Evolutionary conservation across 2,329 filamentous ascomycete genomes (phyloP), one percentile per base, ranked within the genome.

Genomic region (Apiospora sp.): DNA sequence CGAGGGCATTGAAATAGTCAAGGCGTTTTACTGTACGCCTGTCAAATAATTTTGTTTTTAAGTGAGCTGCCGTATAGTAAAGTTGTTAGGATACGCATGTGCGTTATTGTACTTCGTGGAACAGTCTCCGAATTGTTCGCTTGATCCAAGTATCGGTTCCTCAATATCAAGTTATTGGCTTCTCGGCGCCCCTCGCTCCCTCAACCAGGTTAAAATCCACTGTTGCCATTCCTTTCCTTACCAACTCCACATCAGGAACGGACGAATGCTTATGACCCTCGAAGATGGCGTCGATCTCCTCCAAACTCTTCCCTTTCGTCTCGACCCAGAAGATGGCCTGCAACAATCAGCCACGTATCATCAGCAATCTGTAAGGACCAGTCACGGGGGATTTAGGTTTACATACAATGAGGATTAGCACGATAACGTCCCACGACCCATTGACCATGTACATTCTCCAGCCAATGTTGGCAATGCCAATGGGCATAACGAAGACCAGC

Each of bases 361-460:
- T 48, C 24, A 51, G n/a, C 48, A 24, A 13, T 51, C 22, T n/a
- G n/a, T n/a, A n/a, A n/a, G n/a, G n/a, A n/a, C n/a, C n/a, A n/a
- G n/a, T n/a, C n/a, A n/a, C n/a, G n/a, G n/a, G n/a, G n/a, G n/a
- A n/a, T n/a, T n/a, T n/a, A n/a, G n/a, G n/a, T n/a, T n/a, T n/a
- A n/a, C n/a, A n/a, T n/a, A 76, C 77, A 72, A 61, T 61, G 16
- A 61, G 54, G 5, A 61, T 12, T 7, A 61, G 27, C 27, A 61
- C 54, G 10, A 72, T 61, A 22, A 78, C 71, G 49, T 78, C 74
- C 77, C 77, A 78, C 12, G 73, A 70, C 24, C 72, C 77, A 44
- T 78, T 78, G 64, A 77, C 72, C 72, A 78, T 74, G 69, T 77
- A 77, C 43, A 75, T 73, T 72, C 74, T 74, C 77, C 77, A 78